Conservation (phyloP, 352 stramenopile species). For the Thraustochytrium sp. region DNA sequence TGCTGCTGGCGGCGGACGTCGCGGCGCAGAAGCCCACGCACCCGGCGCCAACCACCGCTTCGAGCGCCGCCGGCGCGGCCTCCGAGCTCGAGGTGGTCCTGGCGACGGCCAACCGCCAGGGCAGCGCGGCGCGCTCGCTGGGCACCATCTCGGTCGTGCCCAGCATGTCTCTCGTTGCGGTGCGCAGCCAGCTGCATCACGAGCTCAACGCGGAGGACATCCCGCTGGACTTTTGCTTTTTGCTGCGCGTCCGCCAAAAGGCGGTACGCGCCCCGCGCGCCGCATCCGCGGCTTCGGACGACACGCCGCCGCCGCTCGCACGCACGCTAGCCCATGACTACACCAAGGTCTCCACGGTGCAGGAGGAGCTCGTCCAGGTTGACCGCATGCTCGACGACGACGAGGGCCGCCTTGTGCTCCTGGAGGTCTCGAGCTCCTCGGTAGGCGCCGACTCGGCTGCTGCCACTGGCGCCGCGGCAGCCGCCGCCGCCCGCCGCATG, state of each 20-base stretch:
- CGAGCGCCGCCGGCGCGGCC: not conserved
- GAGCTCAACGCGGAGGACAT: not conserved
- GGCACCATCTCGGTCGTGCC: not conserved
- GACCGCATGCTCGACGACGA: constrained; percentile 17
- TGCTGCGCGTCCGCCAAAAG: not conserved
- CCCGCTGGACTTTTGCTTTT: constrained; percentile 16
- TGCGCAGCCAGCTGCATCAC: not conserved
- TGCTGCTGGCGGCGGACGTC: not conserved
- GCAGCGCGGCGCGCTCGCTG: not conserved
- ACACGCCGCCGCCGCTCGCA: not conserved
- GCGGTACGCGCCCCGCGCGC: not conserved
- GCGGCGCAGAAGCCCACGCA: no score
- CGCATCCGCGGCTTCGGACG: not conserved
- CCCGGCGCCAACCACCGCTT: not conserved
- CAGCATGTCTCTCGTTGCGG: not conserved
- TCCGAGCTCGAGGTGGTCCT: not conserved
- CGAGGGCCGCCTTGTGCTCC: not conserved
- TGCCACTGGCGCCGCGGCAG: not conserved
- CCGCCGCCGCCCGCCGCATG: no score
- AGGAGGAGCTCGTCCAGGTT: constrained; percentile 6
- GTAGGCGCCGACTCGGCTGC: not conserved
- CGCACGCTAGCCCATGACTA: not conserved
- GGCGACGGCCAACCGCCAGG: not conserved
- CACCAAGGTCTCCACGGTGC: not conserved
- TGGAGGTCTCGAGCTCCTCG: not conserved